A percentile compares a stretch with the other conserved stretches of the same genome.
These are phyloP conservation scores for Puccinia horiana DNA, from an alignment of 1,284 basidiomycete genomes.

Conservation along the genomic window DNA sequence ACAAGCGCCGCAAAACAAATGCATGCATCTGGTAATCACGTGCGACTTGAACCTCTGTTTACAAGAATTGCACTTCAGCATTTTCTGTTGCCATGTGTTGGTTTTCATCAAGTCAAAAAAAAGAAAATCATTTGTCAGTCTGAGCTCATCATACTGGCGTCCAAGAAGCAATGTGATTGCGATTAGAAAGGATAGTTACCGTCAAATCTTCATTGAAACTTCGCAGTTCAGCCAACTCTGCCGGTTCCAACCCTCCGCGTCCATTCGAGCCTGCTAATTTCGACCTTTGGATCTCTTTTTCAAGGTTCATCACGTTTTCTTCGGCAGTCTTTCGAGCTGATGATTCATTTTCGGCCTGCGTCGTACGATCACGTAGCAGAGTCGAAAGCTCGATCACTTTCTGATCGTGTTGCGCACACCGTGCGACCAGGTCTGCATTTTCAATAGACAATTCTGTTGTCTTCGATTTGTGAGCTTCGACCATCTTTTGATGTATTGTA, in stretches of 20 bases:
- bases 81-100: too few species aligned
- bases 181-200: conserved; percentile 61
- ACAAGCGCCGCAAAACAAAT: conserved; percentile 61
- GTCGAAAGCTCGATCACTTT: conserved; percentile 56
- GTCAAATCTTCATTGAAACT: conserved; percentile 65
- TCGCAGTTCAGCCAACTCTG: conserved; percentile 56
- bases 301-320: conserved; percentile 55
- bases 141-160: not conserved
- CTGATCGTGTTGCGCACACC: conserved; percentile 55
- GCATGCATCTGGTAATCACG: conserved; percentile 89
- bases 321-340: conserved; percentile 56
- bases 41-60: conserved; percentile 78
- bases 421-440: conserved; percentile 41
- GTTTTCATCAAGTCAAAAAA: not conserved
- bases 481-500: conserved; percentile 60
- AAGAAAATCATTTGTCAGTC: not conserved
- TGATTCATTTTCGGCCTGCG: conserved; percentile 58
- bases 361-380: conserved; percentile 59
- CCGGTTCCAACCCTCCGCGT: conserved; percentile 63
- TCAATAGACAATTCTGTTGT: conserved; percentile 59
- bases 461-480: conserved; percentile 60
- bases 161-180: conserved; percentile 2
- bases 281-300: conserved; percentile 58
- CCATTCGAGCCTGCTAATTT: conserved; percentile 54
- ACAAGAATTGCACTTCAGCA: conserved; percentile 91